phyloP scores from a whole-genome alignment of 148 eudicot species.

The Pouteria glomerata region DNA sequence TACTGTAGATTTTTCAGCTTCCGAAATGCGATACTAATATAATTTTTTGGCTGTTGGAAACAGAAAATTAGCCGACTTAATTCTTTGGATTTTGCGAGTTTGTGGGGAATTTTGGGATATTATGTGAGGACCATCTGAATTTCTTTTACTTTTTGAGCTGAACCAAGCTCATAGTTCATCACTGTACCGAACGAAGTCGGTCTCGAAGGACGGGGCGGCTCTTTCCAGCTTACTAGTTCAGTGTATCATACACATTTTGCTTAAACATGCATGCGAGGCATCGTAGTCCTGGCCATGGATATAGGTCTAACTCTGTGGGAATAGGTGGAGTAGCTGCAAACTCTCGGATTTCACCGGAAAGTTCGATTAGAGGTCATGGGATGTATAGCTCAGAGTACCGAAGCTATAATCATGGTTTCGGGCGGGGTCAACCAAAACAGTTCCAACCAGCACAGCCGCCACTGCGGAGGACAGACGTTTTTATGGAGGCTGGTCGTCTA shows the following conservation, averaged over 20 bases:
- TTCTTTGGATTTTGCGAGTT: background rate
- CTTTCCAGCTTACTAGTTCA: background rate
- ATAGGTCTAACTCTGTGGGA: constrained; percentile 36
- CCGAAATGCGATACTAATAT: background rate
- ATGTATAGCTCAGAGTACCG: constrained; percentile 33
- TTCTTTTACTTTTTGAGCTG: constrained; percentile 2
- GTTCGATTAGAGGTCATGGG: constrained; percentile 34
- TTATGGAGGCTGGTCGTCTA: constrained; percentile 84
- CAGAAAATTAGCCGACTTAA: background rate
- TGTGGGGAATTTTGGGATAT: constrained; percentile 9
- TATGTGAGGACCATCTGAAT: background rate
- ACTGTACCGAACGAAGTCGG: background rate
- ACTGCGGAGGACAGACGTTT: constrained; percentile 48
- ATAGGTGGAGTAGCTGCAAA: constrained; percentile 24
- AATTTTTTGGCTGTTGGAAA: constrained; percentile 1
- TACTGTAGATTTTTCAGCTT: constrained; percentile 14
- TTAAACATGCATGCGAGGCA: constrained; percentile 42
- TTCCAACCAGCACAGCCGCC: constrained; percentile 39
- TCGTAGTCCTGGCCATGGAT: constrained; percentile 51
- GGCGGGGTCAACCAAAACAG: constrained; percentile 44
- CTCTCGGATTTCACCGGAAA: constrained; percentile 38
- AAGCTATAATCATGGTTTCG: constrained; percentile 32
- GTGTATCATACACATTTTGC: background rate
- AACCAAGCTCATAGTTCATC: background rate
- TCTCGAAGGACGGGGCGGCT: background rate